phyloP scores from a whole-genome alignment of 495 filamentous ascomycete genomes.

The Parathielavia hyrcaniae region DNA sequence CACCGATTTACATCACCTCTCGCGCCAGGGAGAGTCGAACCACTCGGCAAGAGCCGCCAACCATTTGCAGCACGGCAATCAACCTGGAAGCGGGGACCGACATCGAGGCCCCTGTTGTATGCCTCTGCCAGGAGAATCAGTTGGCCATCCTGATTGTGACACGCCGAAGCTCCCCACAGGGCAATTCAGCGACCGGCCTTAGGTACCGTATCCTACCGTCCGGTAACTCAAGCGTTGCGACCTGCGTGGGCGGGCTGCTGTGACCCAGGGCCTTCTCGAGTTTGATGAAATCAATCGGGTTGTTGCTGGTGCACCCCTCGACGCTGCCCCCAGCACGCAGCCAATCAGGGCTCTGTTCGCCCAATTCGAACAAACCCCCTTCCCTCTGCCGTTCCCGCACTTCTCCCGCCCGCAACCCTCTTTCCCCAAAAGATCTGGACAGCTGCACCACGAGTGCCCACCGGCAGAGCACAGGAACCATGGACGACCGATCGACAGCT shows the following conservation, averaged over 20 bases:
- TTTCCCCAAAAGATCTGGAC: constrained; percentile 32
- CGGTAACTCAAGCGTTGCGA: not conserved
- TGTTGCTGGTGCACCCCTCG: constrained; percentile 6
- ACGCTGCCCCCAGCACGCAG: constrained; percentile 15
- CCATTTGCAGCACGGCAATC: not conserved
- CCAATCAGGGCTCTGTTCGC: constrained; percentile 30
- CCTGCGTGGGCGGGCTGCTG: not conserved
- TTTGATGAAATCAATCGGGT: constrained; percentile 12
- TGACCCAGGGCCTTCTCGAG: not conserved
- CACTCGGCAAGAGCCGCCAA: constrained; percentile 2
- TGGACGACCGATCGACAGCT: constrained; percentile 35
- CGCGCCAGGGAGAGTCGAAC: not conserved
- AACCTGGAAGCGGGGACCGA: not conserved
- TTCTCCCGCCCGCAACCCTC: constrained; percentile 30
- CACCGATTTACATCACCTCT: not conserved
- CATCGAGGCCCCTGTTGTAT: constrained; percentile 4
- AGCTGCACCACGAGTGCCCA: constrained; percentile 27
- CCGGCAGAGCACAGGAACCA: constrained; percentile 27
- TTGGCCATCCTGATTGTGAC: constrained; percentile 1
- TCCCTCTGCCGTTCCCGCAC: constrained; percentile 32
- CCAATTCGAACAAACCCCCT: constrained; percentile 33
- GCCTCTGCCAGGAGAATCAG: not conserved
- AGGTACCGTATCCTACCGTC: not conserved
- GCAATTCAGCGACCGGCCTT: not conserved
- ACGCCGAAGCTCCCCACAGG: not conserved